Base-by-base conservation (phyloP, 1,139 yeast genomes). In the Geotrichum klebahnii region DNA sequence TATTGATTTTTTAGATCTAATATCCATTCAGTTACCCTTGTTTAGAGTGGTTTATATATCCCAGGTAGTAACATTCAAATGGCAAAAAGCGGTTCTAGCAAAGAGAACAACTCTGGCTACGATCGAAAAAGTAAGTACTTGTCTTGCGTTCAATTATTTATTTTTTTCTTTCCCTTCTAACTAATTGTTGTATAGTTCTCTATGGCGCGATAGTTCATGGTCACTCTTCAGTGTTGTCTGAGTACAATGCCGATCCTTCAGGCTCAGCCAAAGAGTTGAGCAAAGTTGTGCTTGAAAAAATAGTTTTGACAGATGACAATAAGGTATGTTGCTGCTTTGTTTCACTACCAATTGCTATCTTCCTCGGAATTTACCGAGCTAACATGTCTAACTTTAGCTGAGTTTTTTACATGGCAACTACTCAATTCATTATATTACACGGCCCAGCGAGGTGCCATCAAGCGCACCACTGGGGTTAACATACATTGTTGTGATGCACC, bases 171-270 rank as follows among this genome's bases (percentile, higher is more conserved):
- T n/a, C n/a, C n/a, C n/a, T n/a, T n/a, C n/a, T n/a, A n/a, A n/a
- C n/a, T n/a, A n/a, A n/a, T n/a, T n/a, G n/a, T n/a, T n/a, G n/a
- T n/a, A n/a, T n/a, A 64, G 68, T 63, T 26, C 55, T 65, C 46
- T 66, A 65, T 51, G 58, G 61, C 19, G 66, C 65, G n/a, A 58
- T 66, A n/a, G 66, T 64, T 2, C 65, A 62, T 39, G 69, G 67
- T 3, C 52, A 55, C 19, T 6, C 23, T 12, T 45, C 50, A 19
- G 39, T 46, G 20, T 46, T 51, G 9, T 23, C 58, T 3, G 63
- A 61, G 35, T 58, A 53, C 43, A 59, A 55, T 35, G 55, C 49
- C 0, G 59, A 52, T n/a, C 51, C 57, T 4, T 36, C 46, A 3
- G 57, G 58, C 8, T 41, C 51, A n/a, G 61, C 61, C 10, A 50